Evolutionary conservation across 768 basidiomycete genomes (phyloP).

Genomic region (Termitomyces sp.): DNA sequence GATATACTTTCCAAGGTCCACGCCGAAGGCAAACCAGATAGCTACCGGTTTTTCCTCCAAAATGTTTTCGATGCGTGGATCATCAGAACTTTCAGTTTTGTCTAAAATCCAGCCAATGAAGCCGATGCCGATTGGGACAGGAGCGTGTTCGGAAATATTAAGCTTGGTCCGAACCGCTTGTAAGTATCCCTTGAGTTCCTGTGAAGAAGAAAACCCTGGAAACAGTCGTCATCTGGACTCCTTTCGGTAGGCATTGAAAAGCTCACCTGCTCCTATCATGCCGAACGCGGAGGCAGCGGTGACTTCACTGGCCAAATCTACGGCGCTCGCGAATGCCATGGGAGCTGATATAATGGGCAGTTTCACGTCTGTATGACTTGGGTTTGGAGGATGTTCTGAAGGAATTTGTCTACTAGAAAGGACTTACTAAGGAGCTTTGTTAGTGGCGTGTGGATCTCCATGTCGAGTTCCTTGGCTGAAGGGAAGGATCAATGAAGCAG

Average conservation of each 20-base stretch:
- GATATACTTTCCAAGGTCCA: slow-evolving; percentile 48
- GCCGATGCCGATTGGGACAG: slow-evolving; percentile 54
- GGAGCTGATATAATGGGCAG: slow-evolving; percentile 55
- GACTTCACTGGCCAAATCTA: slow-evolving; percentile 38
- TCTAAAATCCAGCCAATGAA: slow-evolving; percentile 57
- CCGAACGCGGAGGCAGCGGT: slow-evolving; percentile 54
- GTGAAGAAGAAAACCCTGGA: slow-evolving; percentile 34
- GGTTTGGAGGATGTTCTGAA: too few relatives aligned
- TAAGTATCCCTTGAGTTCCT: slow-evolving; percentile 35
- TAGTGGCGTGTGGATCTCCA: slow-evolving; percentile 7
- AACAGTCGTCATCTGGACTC: neutral
- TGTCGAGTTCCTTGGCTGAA: neutral
- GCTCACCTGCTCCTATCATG: slow-evolving; percentile 46
- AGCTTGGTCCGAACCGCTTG: slow-evolving; percentile 33
- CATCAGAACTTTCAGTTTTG: slow-evolving; percentile 27
- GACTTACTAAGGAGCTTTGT: slow-evolving; percentile 11
- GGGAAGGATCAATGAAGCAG: too few relatives aligned
- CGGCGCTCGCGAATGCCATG: slow-evolving; percentile 44
- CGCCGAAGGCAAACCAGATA: slow-evolving; percentile 64
- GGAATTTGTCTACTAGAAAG: neutral
- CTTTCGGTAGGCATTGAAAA: slow-evolving; percentile 16
- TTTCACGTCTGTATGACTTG: slow-evolving; percentile 30
- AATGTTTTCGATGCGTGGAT: slow-evolving; percentile 35
- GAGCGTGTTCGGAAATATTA: slow-evolving; percentile 20
- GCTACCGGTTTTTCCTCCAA: slow-evolving; percentile 46